These are phyloP conservation scores for Colletotrichum horii DNA, from an alignment of 2,329 filamentous ascomycete genomes.

Conservation along the genomic window DNA sequence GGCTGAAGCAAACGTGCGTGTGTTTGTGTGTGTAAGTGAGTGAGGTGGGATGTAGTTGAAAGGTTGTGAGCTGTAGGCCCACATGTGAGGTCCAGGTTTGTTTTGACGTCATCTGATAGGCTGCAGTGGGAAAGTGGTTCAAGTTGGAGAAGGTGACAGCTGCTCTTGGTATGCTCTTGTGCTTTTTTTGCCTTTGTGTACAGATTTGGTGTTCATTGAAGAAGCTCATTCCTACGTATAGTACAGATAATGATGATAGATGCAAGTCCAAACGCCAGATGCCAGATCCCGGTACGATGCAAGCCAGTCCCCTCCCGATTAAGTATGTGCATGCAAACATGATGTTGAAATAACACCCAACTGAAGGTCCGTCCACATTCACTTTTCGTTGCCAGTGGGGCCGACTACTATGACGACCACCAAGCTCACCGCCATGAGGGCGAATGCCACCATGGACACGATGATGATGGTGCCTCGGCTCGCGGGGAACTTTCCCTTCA, in stretches of 20 bases:
- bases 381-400: slow-evolving; percentile 28
- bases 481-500: slow-evolving; percentile 80
- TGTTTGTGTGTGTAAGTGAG: background rate
- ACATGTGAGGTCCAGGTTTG: background rate
- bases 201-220: background rate
- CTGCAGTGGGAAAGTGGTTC: background rate
- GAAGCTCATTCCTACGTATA: background rate
- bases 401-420: slow-evolving; percentile 63
- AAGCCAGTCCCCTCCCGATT: background rate
- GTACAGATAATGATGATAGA: background rate
- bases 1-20: background rate
- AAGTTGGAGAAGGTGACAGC: background rate
- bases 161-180: background rate
- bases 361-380: background rate
- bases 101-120: slow-evolving; percentile 22
- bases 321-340: background rate
- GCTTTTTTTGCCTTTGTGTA: background rate
- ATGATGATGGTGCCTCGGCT: slow-evolving; percentile 77
- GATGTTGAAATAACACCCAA: background rate
- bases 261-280: background rate
- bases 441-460: slow-evolving; percentile 68
- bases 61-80: slow-evolving; percentile 1
- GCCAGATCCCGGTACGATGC: background rate
- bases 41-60: background rate
- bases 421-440: slow-evolving; percentile 65